Evolutionary conservation across 2,329 filamentous ascomycete genomes (phyloP), one percentile per base, ranked within the genome.

Genomic region (Ramularia endophylla): DNA sequence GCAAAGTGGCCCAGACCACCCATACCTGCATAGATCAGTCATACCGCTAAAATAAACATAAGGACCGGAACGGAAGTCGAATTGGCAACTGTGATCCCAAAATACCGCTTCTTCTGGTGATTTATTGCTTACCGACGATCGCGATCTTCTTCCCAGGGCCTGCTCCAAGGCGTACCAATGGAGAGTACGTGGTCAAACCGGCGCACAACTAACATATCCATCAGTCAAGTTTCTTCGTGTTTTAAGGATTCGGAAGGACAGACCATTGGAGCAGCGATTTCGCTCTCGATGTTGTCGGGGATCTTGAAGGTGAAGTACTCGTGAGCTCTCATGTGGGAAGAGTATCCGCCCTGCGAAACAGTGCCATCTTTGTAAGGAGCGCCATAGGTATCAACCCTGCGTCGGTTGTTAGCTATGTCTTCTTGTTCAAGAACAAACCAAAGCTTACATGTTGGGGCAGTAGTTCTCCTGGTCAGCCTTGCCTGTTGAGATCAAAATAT

Each of bases 81-180:
- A n/a, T n/a, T n/a, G n/a, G n/a, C n/a, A n/a, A n/a, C n/a, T n/a
- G n/a, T n/a, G n/a, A n/a, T n/a, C n/a, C n/a, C n/a, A n/a, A n/a
- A n/a, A n/a, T n/a, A n/a, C n/a, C n/a, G n/a, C n/a, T n/a, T n/a
- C n/a, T n/a, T n/a, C n/a, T n/a, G 12, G 15, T 35, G 16, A 15
- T 6, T 40, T 6, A 12, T 38, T 20, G 11, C 38, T 87, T 69
- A 48, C 85, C 85, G 7, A 87, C 77, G 46, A 89, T 77, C 27
- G 76, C 85, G 16, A 88, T 79, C 68, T 86, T 87, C 71, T 85
- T 87, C 48, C 87, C 86, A 1, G 83, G 83, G 0, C 84, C 84
- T 45, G 76, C 75, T 16, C 84, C 84, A 57, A 88, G 81, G 36
- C 86, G 77, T 50, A 85, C 81, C 11, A 94, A 73, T 1, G 87